Evolutionary conservation across 2,329 filamentous ascomycete species (phyloP), one percentile per base, ranked within the genome.

Genomic region (Pseudogymnoascus sp.): DNA sequence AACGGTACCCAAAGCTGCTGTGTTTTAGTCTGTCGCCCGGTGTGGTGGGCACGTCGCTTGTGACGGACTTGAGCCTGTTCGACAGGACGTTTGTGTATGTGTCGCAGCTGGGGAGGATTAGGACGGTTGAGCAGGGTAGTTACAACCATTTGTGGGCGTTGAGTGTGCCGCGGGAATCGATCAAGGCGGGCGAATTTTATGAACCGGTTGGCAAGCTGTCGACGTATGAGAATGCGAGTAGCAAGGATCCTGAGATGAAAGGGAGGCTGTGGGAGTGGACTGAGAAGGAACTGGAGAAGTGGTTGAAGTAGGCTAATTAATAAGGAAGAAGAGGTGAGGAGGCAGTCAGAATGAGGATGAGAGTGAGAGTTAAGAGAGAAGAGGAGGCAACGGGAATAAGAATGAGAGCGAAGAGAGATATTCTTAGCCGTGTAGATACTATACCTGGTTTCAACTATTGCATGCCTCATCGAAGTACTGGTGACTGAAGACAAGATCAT

Each of bases 71-170:
- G 18, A 15, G 60, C 3, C 9, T 31, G 21, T 58, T 31, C 21
- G 59, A 60, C 27, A 58, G 45, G 60, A 5, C 55, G 8, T 31
- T 61, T 33, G 36, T 60, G 18, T 60, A 60, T 48, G 25, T 61
- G 1, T 58, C 21, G 3, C 27, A 36, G 31, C 39, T 60, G 12
- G 55, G 39, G 29, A 61, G 29, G 42, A 13, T 59, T 21, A 64
- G 25, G 33, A 60, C 64, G 13, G 71, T 73, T 1, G 70, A 75
- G 37, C 67, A 76, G 62, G 77, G 76, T 2, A 70, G 71, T 13
- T 71, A 73, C 58, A 76, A 71, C 61, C 73, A 75, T 65, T 66
- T 79, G 9, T 79, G 77, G 75, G 74, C 74, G 10, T 73, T 71
- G 2, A 75, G 74, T 0, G 69, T 69, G 1, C 63, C 65, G 18